Evolutionary conservation across 108 stramenopile genomes (phyloP).

Genomic region (Pseudonitzschia multiseries): DNA sequence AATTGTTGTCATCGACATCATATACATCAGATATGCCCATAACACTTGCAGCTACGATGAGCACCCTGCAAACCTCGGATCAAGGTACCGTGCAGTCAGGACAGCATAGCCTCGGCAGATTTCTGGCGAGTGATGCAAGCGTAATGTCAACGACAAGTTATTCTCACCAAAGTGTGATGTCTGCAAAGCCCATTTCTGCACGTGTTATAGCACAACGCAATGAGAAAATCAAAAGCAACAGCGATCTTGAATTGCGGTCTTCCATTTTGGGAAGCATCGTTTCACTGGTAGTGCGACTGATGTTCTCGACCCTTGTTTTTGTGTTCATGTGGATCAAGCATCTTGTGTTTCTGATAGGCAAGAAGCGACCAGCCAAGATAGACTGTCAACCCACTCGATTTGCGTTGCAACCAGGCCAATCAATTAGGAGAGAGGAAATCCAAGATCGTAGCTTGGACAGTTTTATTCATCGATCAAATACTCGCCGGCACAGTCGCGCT

Average conservation of each 20-base stretch:
- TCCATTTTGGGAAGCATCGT: conserved; percentile 4
- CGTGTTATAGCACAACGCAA: background rate
- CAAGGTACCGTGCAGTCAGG: conserved; percentile 9
- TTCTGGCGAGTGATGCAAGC: conserved; percentile 2
- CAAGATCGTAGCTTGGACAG: conserved; percentile 16
- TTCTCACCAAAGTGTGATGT: conserved; percentile 2
- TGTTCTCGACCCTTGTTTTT: conserved; percentile 14
- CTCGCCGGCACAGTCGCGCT: background rate
- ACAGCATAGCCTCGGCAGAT: conserved; percentile 17
- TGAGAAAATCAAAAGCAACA: background rate
- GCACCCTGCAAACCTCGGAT: conserved; percentile 12
- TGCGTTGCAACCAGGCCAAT: conserved; percentile 16
- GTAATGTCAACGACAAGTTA: conserved; percentile 6
- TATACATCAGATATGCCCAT: conserved; percentile 1
- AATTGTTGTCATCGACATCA: background rate
- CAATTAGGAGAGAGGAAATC: conserved; percentile 14
- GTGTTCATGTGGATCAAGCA: conserved; percentile 5
- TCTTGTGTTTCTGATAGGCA: background rate
- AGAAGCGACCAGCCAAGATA: conserved; percentile 6
- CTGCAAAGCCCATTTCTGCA: background rate
- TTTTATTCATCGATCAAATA: conserved; percentile 1
- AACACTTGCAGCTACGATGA: conserved; percentile 3
- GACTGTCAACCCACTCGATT: background rate
- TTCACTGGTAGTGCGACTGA: background rate
- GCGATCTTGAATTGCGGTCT: background rate